Base-by-base conservation (phyloP, 2,329 filamentous ascomycete species). In the Exophiala mesophila region DNA sequence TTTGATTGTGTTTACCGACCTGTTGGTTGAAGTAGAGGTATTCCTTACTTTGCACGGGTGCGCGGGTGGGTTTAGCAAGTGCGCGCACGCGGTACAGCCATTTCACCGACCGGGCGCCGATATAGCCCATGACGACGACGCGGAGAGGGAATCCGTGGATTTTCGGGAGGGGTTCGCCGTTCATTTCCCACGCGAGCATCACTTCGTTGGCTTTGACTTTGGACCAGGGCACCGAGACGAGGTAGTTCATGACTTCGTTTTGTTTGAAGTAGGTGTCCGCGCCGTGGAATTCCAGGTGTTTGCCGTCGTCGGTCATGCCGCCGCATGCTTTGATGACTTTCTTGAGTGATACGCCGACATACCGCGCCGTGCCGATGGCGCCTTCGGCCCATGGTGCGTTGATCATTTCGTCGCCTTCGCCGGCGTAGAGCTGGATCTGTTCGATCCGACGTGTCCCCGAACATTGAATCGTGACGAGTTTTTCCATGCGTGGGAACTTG, bases 221-320 rank as follows among this genome's bases (percentile, higher is more conserved):
- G 5, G 73, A 72, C 67, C 73, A 81, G 0, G 83, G 82, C 0
- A 85, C 78, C 10, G 71, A 77, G 35, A 85, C 79, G 15, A 75
- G 68, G 53, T 85, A 87, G 59, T 86, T 86, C 64, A 75, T 76
- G 0, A 74, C 70, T 32, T 82, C 64, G 12, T 73, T 70, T 36
- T 79, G 76, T 59, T 86, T 86, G 67, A 86, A 82, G 55, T 87
- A 86, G 0, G 80, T 83, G 44, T 87, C 83, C 1, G 78, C 81
- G 0, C 83, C 83, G 44, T 77, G 79, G 36, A 87, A 73, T 52
- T 86, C 82, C 9, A 86, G 60, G 49, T 87, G 80, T 44, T 77
- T 74, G 0, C 69, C 78, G 2, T 67, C 64, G 1, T 69, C 63
- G 17, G 65, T 58, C 2, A 84, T 62, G 0, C 82, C 82, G 2